These are phyloP conservation scores for Plasmopara viticola DNA, from an alignment of 352 stramenopile species.

Conservation along the genomic window DNA sequence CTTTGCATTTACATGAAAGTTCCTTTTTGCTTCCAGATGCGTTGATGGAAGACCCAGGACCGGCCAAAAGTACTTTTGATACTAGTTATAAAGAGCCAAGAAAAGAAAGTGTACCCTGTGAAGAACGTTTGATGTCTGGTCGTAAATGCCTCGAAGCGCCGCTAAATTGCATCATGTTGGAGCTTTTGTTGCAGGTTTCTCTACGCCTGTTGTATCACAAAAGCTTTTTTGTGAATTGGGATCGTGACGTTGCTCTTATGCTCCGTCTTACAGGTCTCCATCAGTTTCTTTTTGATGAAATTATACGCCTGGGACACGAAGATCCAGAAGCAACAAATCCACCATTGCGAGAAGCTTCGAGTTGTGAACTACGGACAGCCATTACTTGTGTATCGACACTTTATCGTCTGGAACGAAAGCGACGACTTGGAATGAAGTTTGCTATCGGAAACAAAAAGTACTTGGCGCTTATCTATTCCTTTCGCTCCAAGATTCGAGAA, in stretches of 20 bases:
- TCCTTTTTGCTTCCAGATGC: constrained; percentile 18
- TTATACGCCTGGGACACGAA: constrained; percentile 11
- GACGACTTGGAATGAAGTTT: constrained; percentile 24
- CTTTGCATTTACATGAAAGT: constrained; percentile 16
- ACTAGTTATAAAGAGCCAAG: too few species aligned
- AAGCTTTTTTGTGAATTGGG: constrained; percentile 26
- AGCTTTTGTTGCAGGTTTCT: constrained; percentile 39
- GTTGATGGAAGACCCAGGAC: constrained; percentile 8
- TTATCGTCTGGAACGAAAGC: constrained; percentile 46
- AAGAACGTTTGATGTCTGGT: constrained; percentile 1
- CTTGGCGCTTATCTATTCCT: constrained; percentile 33
- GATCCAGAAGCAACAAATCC: not conserved
- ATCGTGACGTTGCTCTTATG: constrained; percentile 43
- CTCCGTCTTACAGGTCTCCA: constrained; percentile 45
- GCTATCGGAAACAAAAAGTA: constrained; percentile 49
- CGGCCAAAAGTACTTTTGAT: constrained; percentile 1
- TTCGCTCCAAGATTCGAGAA: constrained; percentile 35
- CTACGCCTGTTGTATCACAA: constrained; percentile 35
- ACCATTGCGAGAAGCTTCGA: constrained; percentile 5
- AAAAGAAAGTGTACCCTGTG: constrained; percentile 8
- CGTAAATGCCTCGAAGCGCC: constrained; percentile 13
- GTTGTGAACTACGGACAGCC: constrained; percentile 25
- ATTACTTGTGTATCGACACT: constrained; percentile 39
- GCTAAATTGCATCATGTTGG: constrained; percentile 27
- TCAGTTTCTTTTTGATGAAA: constrained; percentile 32